These are phyloP conservation scores for Arthrinium puccinioides DNA, from an alignment of 2,329 filamentous ascomycete genomes.

Conservation along the genomic window DNA sequence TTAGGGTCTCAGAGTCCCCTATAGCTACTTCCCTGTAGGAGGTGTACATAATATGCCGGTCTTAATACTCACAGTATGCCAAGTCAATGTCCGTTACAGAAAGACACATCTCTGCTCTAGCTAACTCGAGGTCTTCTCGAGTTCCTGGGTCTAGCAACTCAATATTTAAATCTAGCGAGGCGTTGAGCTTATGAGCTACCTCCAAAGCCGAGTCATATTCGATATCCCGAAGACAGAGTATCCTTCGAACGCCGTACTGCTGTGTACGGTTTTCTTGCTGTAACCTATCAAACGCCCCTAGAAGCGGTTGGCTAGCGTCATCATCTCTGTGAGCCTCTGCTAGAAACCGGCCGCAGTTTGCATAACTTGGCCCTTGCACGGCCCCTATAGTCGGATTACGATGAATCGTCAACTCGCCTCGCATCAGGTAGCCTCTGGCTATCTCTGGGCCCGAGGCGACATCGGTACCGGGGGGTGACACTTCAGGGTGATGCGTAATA, in stretches of 20 bases:
- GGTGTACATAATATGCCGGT: too few relatives aligned
- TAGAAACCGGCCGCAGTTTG: slow-evolving; percentile 36
- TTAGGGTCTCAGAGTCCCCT: too few relatives aligned
- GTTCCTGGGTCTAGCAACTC: background rate
- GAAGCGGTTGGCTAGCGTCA: slow-evolving; percentile 35
- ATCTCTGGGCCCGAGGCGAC: slow-evolving; percentile 16
- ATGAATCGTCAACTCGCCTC: slow-evolving; percentile 32
- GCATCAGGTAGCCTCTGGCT: slow-evolving; percentile 27
- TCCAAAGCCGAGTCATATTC: background rate
- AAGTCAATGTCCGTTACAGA: background rate
- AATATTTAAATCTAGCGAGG: background rate
- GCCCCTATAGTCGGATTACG: slow-evolving; percentile 43
- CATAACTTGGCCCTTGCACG: slow-evolving; percentile 48
- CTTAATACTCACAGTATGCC: background rate
- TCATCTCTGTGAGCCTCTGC: slow-evolving; percentile 39
- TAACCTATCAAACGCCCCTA: slow-evolving; percentile 31
- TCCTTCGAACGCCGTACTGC: background rate
- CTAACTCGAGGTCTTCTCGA: background rate
- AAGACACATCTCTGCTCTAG: too few relatives aligned
- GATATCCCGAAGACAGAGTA: background rate
- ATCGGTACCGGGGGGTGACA: slow-evolving; percentile 28
- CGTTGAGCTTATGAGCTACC: background rate
- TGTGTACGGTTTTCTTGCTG: slow-evolving; percentile 34
- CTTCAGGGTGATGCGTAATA: slow-evolving; percentile 44
- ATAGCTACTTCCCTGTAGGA: too few relatives aligned